A percentile compares a stretch with the other conserved stretches of the same genome.
Evolutionary conservation across 441 rosid species (phyloP).

Genomic region (Capsella rubella): DNA sequence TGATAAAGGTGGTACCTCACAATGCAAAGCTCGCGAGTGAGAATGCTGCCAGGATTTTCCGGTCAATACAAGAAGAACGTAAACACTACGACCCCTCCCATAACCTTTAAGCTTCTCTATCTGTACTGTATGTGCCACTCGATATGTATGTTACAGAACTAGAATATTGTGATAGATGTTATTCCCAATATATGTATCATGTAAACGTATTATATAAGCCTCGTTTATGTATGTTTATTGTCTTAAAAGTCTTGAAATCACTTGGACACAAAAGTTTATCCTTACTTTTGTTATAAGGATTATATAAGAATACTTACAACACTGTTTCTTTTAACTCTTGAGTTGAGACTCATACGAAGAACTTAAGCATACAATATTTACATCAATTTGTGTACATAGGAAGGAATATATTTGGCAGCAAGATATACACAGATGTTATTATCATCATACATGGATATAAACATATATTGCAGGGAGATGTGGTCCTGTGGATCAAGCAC

Average conservation of each 20-base stretch:
- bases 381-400: neutral
- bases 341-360: neutral
- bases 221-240: neutral
- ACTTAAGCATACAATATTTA: neutral
- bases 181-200: slow-evolving; percentile 8
- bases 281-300: neutral
- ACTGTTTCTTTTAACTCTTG: slow-evolving; percentile 35
- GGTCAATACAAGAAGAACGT: slow-evolving; percentile 85
- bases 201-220: slow-evolving; percentile 14
- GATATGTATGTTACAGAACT: slow-evolving; percentile 2
- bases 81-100: slow-evolving; percentile 52
- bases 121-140: slow-evolving; percentile 14
- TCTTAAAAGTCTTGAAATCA: neutral
- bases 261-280: neutral
- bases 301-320: slow-evolving; percentile 34
- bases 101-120: slow-evolving; percentile 4
- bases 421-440: slow-evolving; percentile 20
- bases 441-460: neutral
- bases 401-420: neutral
- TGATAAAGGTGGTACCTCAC: slow-evolving; percentile 89
- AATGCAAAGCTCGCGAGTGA: slow-evolving; percentile 75
- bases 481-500: slow-evolving; percentile 35
- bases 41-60: slow-evolving; percentile 86
- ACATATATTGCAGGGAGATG: neutral
- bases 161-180: slow-evolving; percentile 18